phyloP scores from a whole-genome alignment of 805 yeast species.

The Candida oleophila region DNA sequence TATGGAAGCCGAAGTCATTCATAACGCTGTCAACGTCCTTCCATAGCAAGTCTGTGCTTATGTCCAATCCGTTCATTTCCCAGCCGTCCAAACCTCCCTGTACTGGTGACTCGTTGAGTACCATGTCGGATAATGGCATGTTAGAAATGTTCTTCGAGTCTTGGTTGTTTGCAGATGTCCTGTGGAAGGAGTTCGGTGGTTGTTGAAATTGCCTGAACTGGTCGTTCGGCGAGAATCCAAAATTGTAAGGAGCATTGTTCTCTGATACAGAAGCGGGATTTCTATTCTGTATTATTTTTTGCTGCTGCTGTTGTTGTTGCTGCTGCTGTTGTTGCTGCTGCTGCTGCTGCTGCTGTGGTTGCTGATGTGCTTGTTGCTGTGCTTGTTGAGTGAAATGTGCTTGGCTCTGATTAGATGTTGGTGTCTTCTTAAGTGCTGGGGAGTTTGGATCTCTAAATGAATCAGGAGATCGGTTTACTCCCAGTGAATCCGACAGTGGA shows the following conservation, averaged over 20 bases:
- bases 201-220: slow-evolving; percentile 1
- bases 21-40: slow-evolving; percentile 84
- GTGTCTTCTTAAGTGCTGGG: not conserved
- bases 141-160: not conserved
- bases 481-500: slow-evolving; percentile 1
- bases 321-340: not conserved
- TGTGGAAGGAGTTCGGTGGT: not conserved
- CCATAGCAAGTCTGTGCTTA: slow-evolving; percentile 60
- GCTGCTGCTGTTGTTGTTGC: not conserved
- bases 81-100: slow-evolving; percentile 30
- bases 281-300: not conserved
- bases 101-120: slow-evolving; percentile 22
- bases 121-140: slow-evolving; percentile 6
- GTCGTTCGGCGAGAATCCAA: slow-evolving; percentile 5
- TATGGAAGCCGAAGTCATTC: slow-evolving; percentile 90
- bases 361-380: slow-evolving; percentile 2
- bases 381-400: not conserved
- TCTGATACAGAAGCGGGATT: no score
- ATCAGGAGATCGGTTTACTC: not conserved
- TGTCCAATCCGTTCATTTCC: slow-evolving; percentile 42
- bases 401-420: not conserved
- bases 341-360: not conserved
- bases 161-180: not conserved
- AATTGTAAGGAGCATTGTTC: not conserved
- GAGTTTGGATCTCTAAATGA: not conserved